Evolutionary conservation across 2,329 filamentous ascomycete species (phyloP).

Genomic region (Hymenoscyphus fraxineus): DNA sequence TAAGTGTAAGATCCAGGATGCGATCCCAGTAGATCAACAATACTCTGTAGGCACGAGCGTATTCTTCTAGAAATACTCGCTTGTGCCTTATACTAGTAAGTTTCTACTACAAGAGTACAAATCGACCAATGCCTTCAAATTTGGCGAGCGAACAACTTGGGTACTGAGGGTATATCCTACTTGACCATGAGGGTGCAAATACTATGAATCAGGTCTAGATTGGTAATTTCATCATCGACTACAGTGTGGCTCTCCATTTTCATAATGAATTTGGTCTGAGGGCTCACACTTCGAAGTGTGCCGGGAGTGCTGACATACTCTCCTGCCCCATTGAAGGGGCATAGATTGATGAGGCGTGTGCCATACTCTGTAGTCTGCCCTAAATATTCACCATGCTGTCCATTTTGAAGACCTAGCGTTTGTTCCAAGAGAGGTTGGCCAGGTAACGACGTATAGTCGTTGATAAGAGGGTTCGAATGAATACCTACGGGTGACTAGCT

Average conservation of each 20-base stretch:
- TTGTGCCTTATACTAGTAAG: constrained; percentile 42
- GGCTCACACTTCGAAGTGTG: constrained; percentile 68
- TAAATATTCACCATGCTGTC: constrained; percentile 75
- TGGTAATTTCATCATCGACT: constrained; percentile 28
- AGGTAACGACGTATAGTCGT: constrained; percentile 56
- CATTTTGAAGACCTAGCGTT: constrained; percentile 69
- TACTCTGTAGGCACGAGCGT: constrained; percentile 51
- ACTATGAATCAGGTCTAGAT: constrained; percentile 30
- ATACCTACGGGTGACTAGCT: constrained; percentile 16
- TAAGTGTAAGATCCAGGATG: too few species aligned
- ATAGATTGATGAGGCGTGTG: constrained; percentile 74
- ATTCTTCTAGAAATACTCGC: constrained; percentile 59
- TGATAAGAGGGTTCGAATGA: constrained; percentile 22
- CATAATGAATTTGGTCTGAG: constrained; percentile 73
- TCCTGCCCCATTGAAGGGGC: constrained; percentile 72
- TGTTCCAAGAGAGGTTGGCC: constrained; percentile 61
- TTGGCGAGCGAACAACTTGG: background rate
- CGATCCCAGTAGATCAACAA: constrained; percentile 21
- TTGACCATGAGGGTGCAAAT: constrained; percentile 28
- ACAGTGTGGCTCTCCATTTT: constrained; percentile 67
- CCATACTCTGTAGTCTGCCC: constrained; percentile 79
- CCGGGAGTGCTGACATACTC: constrained; percentile 67
- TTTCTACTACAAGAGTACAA: constrained; percentile 36
- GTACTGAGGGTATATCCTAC: background rate
- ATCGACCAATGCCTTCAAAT: constrained; percentile 22